Evolutionary conservation across 2,329 filamentous ascomycete species (phyloP).

Genomic region (Atkinsonella hypoxylon): DNA sequence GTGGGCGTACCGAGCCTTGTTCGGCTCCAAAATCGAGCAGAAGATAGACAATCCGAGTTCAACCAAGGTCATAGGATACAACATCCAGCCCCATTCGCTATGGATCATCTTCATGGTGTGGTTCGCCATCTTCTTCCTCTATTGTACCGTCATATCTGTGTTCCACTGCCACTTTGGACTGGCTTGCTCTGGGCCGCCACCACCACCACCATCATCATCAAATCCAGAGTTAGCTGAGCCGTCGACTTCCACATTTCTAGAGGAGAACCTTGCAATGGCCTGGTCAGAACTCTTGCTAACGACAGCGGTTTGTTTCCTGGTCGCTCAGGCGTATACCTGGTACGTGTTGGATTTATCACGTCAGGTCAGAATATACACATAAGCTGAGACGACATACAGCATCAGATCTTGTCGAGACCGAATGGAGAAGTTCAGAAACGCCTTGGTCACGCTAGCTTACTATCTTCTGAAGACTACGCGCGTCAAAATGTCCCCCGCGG

Average conservation of each 20-base stretch:
- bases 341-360: conserved; percentile 2
- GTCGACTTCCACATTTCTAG: background rate
- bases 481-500: background rate
- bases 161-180: conserved; percentile 6
- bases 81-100: background rate
- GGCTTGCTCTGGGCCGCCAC: background rate
- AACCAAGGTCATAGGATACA: conserved; percentile 11
- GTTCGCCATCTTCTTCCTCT: conserved; percentile 7
- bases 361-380: too few relatives aligned
- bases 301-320: conserved; percentile 7
- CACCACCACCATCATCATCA: background rate
- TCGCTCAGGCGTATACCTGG: conserved; percentile 13
- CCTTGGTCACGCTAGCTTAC: conserved; percentile 10
- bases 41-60: conserved; percentile 11
- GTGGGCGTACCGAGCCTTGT: background rate
- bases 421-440: conserved; percentile 12
- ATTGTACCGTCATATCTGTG: conserved; percentile 6
- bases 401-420: conserved; percentile 11
- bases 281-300: conserved; percentile 9
- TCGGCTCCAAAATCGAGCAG: conserved; percentile 12
- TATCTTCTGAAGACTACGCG: conserved; percentile 9
- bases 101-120: background rate
- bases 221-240: background rate
- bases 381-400: conserved; percentile 4
- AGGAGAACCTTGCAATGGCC: background rate